Conservation (phyloP, 2,329 filamentous ascomycete genomes). For the Fusarium sp. region DNA sequence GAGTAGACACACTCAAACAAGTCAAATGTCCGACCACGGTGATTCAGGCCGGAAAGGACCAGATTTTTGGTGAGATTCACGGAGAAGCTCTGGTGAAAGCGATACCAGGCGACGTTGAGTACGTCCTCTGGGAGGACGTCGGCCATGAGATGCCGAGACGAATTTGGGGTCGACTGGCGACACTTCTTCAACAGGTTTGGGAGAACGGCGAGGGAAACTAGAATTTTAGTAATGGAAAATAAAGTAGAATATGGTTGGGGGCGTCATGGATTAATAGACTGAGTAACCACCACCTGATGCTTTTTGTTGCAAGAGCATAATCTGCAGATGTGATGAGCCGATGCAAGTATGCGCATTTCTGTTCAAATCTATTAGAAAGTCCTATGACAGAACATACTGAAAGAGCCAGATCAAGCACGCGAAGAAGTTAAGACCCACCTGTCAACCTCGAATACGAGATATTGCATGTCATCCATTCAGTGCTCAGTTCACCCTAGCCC, state of each 20-base stretch:
- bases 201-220: conserved; percentile 6
- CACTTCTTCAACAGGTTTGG: conserved; percentile 20
- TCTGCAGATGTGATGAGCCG: too few species aligned
- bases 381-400: too few species aligned
- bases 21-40: conserved; percentile 50
- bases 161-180: conserved; percentile 24
- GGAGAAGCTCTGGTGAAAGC: conserved; percentile 46
- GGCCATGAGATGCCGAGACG: conserved; percentile 41
- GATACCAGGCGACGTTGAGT: conserved; percentile 36
- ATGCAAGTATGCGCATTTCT: too few species aligned
- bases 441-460: too few species aligned
- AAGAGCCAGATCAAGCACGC: too few species aligned
- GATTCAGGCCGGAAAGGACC: conserved; percentile 50
- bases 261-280: not conserved
- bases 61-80: conserved; percentile 48
- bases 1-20: conserved; percentile 38
- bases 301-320: too few species aligned
- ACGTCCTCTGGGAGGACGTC: conserved; percentile 45
- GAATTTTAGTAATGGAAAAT: not conserved
- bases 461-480: too few species aligned
- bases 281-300: not conserved
- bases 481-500: too few species aligned
- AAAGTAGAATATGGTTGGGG: not conserved
- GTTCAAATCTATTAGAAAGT: too few species aligned
- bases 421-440: too few species aligned